Conservation (phyloP, 192 early-diverging fungal genomes). For the Diversispora eburnea region DNA sequence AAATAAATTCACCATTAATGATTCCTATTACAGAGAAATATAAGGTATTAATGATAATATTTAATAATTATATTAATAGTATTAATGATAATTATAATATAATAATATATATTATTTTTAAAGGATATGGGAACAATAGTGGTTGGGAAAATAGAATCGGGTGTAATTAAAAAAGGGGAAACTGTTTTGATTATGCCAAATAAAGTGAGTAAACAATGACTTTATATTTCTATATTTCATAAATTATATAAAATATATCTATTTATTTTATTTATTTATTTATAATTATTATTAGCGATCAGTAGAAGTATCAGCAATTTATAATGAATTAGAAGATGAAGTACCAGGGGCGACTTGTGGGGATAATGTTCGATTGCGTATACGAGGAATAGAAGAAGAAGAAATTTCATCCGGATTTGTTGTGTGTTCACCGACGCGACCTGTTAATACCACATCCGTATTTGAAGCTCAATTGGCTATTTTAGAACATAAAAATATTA, state of each 20-base stretch:
- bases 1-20: slow-evolving; percentile 83
- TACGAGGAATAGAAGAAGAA: slow-evolving; percentile 93
- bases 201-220: slow-evolving; percentile 47
- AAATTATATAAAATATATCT: no score
- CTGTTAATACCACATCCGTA: slow-evolving; percentile 70
- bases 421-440: slow-evolving; percentile 71
- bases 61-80: not conserved
- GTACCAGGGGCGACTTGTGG: slow-evolving; percentile 71
- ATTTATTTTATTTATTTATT: not conserved
- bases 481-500: slow-evolving; percentile 92
- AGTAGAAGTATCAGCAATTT: slow-evolving; percentile 79
- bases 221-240: not conserved
- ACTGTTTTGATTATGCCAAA: slow-evolving; percentile 91
- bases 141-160: slow-evolving; percentile 95
- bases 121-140: slow-evolving; percentile 96
- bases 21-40: slow-evolving; percentile 95
- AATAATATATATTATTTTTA: not conserved
- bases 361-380: slow-evolving; percentile 89
- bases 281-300: not conserved
- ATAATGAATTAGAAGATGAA: slow-evolving; percentile 80
- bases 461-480: slow-evolving; percentile 90
- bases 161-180: slow-evolving; percentile 84
- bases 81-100: not conserved
- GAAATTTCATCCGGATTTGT: slow-evolving; percentile 86
- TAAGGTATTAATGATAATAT: slow-evolving; percentile 46